Percentiles rank a stretch among this genome's conserved stretches.
Evolutionary conservation across 176 grass and related monocot species (phyloP).

Genomic region (Cymbopogon citratus): DNA sequence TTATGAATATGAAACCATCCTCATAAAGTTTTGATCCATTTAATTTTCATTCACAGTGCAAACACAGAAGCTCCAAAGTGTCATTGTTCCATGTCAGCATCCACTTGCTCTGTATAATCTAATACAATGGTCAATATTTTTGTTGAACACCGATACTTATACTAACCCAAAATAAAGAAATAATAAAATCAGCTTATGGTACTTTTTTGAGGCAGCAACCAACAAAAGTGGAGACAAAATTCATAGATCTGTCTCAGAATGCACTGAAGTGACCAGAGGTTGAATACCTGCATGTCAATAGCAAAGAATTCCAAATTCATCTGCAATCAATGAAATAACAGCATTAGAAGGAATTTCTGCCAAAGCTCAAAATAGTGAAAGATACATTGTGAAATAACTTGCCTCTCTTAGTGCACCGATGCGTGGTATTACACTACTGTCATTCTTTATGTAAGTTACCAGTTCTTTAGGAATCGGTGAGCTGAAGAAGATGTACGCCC

Average conservation of each 20-base stretch:
- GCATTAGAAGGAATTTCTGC: not conserved
- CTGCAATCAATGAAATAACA: slow-evolving; percentile 45
- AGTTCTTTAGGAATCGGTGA: slow-evolving; percentile 85
- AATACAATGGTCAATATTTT: not conserved
- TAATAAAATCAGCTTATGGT: not conserved
- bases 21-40: slow-evolving; percentile 9
- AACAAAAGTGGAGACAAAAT: not conserved
- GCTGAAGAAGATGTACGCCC: slow-evolving; percentile 96
- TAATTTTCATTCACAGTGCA: slow-evolving; percentile 16
- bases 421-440: slow-evolving; percentile 82
- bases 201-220: not conserved
- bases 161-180: slow-evolving; percentile 1
- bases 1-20: not conserved
- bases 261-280: not conserved
- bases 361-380: slow-evolving; percentile 11
- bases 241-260: not conserved
- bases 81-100: slow-evolving; percentile 8
- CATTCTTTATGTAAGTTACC: slow-evolving; percentile 86
- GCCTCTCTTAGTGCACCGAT: slow-evolving; percentile 97
- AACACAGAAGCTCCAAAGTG: slow-evolving; percentile 8
- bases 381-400: slow-evolving; percentile 1
- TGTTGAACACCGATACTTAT: not conserved
- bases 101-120: not conserved
- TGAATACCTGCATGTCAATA: slow-evolving; percentile 84
- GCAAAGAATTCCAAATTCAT: slow-evolving; percentile 99